phyloP scores from a whole-genome alignment of 2,329 filamentous ascomycete genomes.

The Cordyceps militaris region DNA sequence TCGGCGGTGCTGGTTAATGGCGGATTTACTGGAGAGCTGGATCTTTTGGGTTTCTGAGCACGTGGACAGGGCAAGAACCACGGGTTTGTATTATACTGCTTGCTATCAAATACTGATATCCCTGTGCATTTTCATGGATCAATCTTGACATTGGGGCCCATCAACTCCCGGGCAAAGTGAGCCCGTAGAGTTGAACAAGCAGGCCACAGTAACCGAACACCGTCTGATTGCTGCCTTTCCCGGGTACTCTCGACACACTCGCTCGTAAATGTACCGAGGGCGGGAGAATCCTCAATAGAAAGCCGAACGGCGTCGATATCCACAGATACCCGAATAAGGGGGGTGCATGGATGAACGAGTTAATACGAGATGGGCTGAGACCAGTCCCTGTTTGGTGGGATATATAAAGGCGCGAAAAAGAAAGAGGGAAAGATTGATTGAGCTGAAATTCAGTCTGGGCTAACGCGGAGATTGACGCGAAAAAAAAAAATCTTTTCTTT shows the following conservation, averaged over 20 bases:
- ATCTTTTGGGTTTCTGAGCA: slow-evolving; percentile 25
- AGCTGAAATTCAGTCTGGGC: background rate
- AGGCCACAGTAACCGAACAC: too few species aligned
- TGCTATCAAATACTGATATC: background rate
- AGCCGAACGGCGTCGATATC: background rate
- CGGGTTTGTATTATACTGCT: background rate
- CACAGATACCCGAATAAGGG: background rate
- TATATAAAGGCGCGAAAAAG: background rate
- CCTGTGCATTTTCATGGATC: background rate
- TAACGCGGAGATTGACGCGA: too few species aligned
- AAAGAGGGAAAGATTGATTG: background rate
- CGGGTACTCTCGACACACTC: too few species aligned
- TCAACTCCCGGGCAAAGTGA: too few species aligned
- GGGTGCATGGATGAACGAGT: background rate
- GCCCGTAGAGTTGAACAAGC: too few species aligned
- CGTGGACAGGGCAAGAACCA: background rate
- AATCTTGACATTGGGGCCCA: background rate
- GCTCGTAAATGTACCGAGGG: background rate
- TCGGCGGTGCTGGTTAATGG: slow-evolving; percentile 59
- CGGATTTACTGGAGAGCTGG: slow-evolving; percentile 58
- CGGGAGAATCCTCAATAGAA: background rate
- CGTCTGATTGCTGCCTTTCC: too few species aligned
- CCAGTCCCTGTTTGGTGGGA: background rate
- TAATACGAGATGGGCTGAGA: background rate
- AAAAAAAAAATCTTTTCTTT: background rate